phyloP scores from a whole-genome alignment of 768 basidiomycete genomes.

The Leccinum disarticulatum region DNA sequence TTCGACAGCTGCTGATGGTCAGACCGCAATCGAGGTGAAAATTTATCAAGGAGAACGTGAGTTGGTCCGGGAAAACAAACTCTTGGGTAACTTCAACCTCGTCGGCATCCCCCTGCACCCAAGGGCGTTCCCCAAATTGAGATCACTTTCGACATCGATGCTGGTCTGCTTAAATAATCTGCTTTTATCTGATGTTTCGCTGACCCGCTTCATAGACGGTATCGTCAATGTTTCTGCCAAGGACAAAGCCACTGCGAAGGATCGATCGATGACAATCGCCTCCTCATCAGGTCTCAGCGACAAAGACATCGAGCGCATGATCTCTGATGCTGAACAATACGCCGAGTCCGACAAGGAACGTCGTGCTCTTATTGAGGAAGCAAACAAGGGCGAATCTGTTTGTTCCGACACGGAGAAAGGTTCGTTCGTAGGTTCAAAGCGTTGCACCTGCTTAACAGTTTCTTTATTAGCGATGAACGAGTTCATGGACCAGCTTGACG shows the following conservation, averaged over 20 bases:
- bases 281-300: slow-evolving; percentile 96
- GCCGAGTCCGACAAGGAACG: slow-evolving; percentile 93
- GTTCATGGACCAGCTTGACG: slow-evolving; percentile 96
- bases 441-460: slow-evolving; percentile 1
- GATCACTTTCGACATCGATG: slow-evolving; percentile 96
- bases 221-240: slow-evolving; percentile 97
- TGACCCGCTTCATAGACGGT: slow-evolving; percentile 54
- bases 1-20: slow-evolving; percentile 98
- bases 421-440: slow-evolving; percentile 30
- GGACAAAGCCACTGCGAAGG: slow-evolving; percentile 88
- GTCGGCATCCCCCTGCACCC: slow-evolving; percentile 90
- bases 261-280: slow-evolving; percentile 96
- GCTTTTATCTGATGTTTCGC: not conserved
- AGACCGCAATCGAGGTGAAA: slow-evolving; percentile 99
- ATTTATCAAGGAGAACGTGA: slow-evolving; percentile 99
- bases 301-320: slow-evolving; percentile 97
- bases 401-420: slow-evolving; percentile 95
- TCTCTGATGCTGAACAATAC: slow-evolving; percentile 89
- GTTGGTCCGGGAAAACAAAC: slow-evolving; percentile 96
- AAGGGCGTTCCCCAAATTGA: slow-evolving; percentile 79
- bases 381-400: slow-evolving; percentile 95
- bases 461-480: slow-evolving; percentile 76
- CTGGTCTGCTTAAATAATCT: slow-evolving; percentile 48
- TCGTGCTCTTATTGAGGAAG: slow-evolving; percentile 86
- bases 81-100: slow-evolving; percentile 99